Evolutionary conservation across 2,329 filamentous ascomycete genomes (phyloP).

Genomic region (Nigrospora oryzae): DNA sequence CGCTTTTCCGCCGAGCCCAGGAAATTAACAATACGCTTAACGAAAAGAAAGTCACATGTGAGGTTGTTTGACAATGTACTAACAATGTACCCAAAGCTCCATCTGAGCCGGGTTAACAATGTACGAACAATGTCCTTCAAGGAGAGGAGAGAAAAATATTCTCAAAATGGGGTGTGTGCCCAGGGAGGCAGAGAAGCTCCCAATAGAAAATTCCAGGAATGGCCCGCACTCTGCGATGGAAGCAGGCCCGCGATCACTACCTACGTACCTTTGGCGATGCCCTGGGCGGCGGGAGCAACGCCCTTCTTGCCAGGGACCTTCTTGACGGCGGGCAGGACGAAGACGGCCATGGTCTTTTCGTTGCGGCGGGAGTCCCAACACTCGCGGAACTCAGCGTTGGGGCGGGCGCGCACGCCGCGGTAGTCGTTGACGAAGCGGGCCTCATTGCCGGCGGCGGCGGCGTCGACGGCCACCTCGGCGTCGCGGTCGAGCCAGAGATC

Average conservation of each 20-base stretch:
- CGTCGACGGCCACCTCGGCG: constrained; percentile 51
- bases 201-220: not conserved
- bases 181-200: not conserved
- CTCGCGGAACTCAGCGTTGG: constrained; percentile 52
- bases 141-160: too few relatives aligned
- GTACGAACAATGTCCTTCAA: not conserved
- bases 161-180: not conserved
- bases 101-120: too few relatives aligned
- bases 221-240: too few relatives aligned
- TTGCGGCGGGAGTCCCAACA: constrained; percentile 44
- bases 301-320: constrained; percentile 20
- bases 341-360: constrained; percentile 49
- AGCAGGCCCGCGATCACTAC: too few relatives aligned
- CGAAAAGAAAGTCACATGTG: too few relatives aligned
- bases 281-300: constrained; percentile 10
- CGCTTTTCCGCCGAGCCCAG: not conserved
- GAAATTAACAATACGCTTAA: too few relatives aligned
- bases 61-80: too few relatives aligned
- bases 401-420: constrained; percentile 42
- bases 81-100: too few relatives aligned
- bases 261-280: constrained; percentile 30
- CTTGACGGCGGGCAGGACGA: constrained; percentile 40
- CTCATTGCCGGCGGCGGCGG: constrained; percentile 50
- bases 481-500: constrained; percentile 56
- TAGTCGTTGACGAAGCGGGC: constrained; percentile 62